Evolutionary conservation across 2,329 filamentous ascomycete species (phyloP), one percentile per base, ranked within the genome.

Genomic region (Dactylellina leptospora): DNA sequence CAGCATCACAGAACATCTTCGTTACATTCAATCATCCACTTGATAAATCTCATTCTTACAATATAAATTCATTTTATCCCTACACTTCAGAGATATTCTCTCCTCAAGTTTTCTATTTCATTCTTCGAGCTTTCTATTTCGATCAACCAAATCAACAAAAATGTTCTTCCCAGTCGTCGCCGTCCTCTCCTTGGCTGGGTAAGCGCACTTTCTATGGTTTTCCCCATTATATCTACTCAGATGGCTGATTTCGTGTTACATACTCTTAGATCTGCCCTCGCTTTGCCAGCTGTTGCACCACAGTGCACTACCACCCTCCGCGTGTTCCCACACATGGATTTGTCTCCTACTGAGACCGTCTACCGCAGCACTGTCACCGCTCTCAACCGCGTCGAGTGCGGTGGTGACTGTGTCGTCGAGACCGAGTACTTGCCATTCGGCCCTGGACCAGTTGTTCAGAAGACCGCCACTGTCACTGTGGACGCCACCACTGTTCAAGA

Each of bases 91-190:
- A n/a, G n/a, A n/a, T n/a, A n/a, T n/a, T n/a, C n/a, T n/a, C n/a
- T n/a, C n/a, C n/a, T 51, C 25, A n/a, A 13, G 44, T 36, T 22
- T 25, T 28, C 6, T 40, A 10, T 6, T 38, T 53, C 27, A 61
- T 30, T 13, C 55, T 23, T 28, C 28, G 42, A 54, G 51, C 25
- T 63, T 44, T 20, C 16, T 51, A 25, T 51, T 16, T 16, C 47
- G 18, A 45, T 22, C 28, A 36, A 48, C n/a, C 20, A 20, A 51
- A 61, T 54, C 36, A 59, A 23, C 47, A 59, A 69, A 44, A 61
- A 69, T 69, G 63, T 38, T 54, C 47, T 69, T 69, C 55, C 47
- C 63, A 54, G 48, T 69, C 38, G 63, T 69, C 63, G 55, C 63
- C 47, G 47, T 61, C 28, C 63, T 69, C 48, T 60, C 55, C n/a